A percentile compares a stretch with the other conserved stretches of the same genome.
These are phyloP conservation scores for Lithospermum erythrorhizon DNA, from an alignment of 257 asterid species.

Conservation along the genomic window DNA sequence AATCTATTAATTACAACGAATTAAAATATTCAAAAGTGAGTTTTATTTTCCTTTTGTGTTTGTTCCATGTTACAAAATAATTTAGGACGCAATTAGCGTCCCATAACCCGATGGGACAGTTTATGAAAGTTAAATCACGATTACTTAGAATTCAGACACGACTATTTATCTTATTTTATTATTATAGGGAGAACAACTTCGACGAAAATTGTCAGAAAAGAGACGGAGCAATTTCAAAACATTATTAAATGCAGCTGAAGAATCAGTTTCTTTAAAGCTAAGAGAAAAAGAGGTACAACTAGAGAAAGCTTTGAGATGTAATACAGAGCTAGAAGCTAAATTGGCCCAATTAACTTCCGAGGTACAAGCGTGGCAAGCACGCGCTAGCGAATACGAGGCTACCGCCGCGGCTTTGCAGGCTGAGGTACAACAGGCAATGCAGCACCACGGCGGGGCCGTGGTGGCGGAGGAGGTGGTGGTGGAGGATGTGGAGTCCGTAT, in stretches of 20 bases:
- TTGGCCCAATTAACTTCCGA: slow-evolving; percentile 30
- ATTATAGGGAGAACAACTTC: slow-evolving; percentile 27
- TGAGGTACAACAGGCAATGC: slow-evolving; percentile 14
- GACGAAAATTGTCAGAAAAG: slow-evolving; percentile 28
- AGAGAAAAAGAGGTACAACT: slow-evolving; percentile 33
- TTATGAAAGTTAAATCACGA: no score
- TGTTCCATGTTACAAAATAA: no score
- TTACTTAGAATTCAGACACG: no score
- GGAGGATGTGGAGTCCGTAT: slow-evolving; percentile 42
- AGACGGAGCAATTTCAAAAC: slow-evolving; percentile 26
- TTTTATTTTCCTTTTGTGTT: no score
- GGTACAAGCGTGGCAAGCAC: slow-evolving; percentile 36
- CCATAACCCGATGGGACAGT: no score
- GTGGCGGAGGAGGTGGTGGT: slow-evolving; percentile 29
- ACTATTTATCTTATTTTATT: no score
- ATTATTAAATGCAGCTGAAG: slow-evolving; percentile 28
- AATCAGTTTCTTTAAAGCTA: slow-evolving; percentile 20
- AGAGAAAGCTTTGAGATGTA: slow-evolving; percentile 25
- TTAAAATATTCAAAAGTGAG: background rate
- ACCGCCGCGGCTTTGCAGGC: slow-evolving; percentile 32
- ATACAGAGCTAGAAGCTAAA: slow-evolving; percentile 29
- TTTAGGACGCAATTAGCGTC: no score
- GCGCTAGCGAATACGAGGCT: slow-evolving; percentile 27
- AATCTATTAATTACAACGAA: background rate
- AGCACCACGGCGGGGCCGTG: slow-evolving; percentile 12